Percentiles rank a stretch among this genome's conserved stretches.
Conservation (phyloP, 2,329 filamentous ascomycete genomes). For the Calonectria multiphialidica region DNA sequence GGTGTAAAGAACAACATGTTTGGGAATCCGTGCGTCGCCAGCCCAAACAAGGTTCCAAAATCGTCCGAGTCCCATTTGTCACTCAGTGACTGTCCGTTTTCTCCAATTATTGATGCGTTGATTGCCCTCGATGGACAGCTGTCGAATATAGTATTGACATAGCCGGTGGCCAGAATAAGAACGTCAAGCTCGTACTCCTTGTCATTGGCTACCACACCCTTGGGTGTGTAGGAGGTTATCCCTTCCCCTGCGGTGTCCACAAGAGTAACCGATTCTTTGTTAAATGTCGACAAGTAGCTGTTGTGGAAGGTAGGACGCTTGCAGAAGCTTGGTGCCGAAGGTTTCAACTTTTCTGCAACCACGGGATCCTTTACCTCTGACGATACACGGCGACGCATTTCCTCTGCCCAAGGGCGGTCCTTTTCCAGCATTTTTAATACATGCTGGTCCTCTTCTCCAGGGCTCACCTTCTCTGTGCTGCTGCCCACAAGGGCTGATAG, state of each 20-base stretch:
- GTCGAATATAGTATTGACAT: not conserved
- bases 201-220: not conserved
- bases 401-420: not conserved
- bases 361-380: not conserved
- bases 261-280: not conserved
- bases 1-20: not conserved
- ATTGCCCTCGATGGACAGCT: not conserved
- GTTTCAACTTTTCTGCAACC: not conserved
- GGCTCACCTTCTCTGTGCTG: no score
- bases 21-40: not conserved
- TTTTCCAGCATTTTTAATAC: not conserved
- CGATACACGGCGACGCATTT: not conserved
- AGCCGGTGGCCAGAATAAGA: not conserved
- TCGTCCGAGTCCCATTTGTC: not conserved
- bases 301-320: not conserved
- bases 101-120: not conserved
- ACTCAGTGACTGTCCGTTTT: not conserved
- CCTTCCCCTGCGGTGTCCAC: not conserved
- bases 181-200: not conserved
- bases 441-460: no score
- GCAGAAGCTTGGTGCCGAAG: not conserved
- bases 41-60: not conserved
- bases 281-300: not conserved
- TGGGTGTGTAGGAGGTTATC: not conserved
- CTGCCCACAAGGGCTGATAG: no score